These are phyloP conservation scores for Brachypodium distachyon DNA, from an alignment of 202 grass and related monocot species.

Conservation along the genomic window DNA sequence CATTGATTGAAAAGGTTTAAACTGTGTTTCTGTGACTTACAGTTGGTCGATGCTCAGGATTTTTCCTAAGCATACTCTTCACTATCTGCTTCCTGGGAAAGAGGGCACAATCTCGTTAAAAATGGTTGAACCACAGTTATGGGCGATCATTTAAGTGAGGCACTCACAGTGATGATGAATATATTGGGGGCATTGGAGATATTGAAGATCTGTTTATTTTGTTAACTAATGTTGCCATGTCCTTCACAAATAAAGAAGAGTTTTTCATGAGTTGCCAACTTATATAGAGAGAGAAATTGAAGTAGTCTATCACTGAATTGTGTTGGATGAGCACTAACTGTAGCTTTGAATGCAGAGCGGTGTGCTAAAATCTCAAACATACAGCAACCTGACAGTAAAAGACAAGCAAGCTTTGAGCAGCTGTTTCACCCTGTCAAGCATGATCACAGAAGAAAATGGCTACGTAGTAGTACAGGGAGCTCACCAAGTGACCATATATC, in stretches of 20 bases:
- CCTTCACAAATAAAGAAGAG: conserved; percentile 34
- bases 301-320: neutral
- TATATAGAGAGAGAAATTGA: neutral
- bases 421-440: neutral
- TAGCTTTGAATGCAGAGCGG: conserved; percentile 63
- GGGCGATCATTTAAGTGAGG: neutral
- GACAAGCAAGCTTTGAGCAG: neutral
- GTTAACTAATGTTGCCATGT: conserved; percentile 73
- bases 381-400: conserved; percentile 63
- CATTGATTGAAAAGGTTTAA: neutral
- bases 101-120: conserved; percentile 1
- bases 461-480: neutral
- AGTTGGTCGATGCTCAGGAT: conserved; percentile 78
- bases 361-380: conserved; percentile 96
- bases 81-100: conserved; percentile 71
- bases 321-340: conserved; percentile 35
- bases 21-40: conserved; percentile 44
- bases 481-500: conserved; percentile 88
- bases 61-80: conserved; percentile 86
- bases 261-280: conserved; percentile 1
- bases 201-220: conserved; percentile 93
- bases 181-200: conserved; percentile 77
- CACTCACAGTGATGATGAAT: conserved; percentile 66
- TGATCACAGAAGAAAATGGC: neutral
- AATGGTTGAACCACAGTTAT: neutral